A percentile compares a stretch with the other conserved stretches of the same genome.
These are phyloP conservation scores for Podospora pseudoanserina DNA, from an alignment of 495 filamentous ascomycete genomes.

Conservation along the genomic window DNA sequence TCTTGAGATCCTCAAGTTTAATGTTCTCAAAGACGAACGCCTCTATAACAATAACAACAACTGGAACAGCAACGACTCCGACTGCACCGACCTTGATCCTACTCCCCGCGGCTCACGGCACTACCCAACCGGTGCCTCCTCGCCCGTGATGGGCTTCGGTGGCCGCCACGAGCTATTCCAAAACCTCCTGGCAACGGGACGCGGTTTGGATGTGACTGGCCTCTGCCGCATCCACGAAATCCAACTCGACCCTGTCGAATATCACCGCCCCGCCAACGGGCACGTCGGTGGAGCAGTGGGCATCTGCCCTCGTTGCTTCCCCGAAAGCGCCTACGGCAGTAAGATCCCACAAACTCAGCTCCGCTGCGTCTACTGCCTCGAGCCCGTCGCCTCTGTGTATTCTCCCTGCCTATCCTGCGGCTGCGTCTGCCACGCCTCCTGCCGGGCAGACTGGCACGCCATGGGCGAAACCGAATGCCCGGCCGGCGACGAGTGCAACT, in stretches of 20 bases:
- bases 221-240: slow-evolving; percentile 56
- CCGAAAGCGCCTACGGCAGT: slow-evolving; percentile 41
- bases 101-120: slow-evolving; percentile 23
- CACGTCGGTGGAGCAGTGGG: slow-evolving; percentile 49
- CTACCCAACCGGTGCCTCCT: slow-evolving; percentile 30
- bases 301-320: slow-evolving; percentile 47
- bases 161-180: slow-evolving; percentile 46
- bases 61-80: slow-evolving; percentile 24
- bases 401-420: slow-evolving; percentile 58
- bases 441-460: slow-evolving; percentile 51
- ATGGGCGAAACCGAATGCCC: slow-evolving; percentile 46
- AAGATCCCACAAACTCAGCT: slow-evolving; percentile 49
- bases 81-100: slow-evolving; percentile 34
- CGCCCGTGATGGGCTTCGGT: slow-evolving; percentile 43
- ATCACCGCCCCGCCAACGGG: slow-evolving; percentile 28
- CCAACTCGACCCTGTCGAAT: slow-evolving; percentile 49
- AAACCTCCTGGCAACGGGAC: slow-evolving; percentile 36
- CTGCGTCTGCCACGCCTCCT: slow-evolving; percentile 55
- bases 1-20: slow-evolving; percentile 82
- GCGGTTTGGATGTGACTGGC: slow-evolving; percentile 57
- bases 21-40: slow-evolving; percentile 51
- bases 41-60: slow-evolving; percentile 10
- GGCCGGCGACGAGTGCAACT: slow-evolving; percentile 48
- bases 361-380: slow-evolving; percentile 56
- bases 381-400: slow-evolving; percentile 55